Evolutionary conservation across 352 stramenopile genomes (phyloP).

Genomic region (Globisporangium spinosum): DNA sequence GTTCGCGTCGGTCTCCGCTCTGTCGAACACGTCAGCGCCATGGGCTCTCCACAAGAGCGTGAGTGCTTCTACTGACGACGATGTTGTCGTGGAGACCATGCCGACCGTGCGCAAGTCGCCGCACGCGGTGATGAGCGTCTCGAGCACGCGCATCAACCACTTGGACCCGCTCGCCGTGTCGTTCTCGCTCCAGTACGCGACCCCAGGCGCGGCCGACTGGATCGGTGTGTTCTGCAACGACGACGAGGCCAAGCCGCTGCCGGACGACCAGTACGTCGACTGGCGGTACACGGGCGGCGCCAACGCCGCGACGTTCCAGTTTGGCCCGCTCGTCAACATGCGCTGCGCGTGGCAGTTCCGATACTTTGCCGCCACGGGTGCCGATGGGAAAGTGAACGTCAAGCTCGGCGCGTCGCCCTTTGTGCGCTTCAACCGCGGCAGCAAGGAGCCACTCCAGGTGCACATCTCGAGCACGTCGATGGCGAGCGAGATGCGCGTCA

Average conservation of each 20-base stretch:
- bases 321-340: constrained; percentile 28
- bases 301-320: constrained; percentile 11
- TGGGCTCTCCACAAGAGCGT: not conserved
- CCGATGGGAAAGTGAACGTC: constrained; percentile 19
- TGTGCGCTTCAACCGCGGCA: constrained; percentile 13
- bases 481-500: constrained; percentile 42
- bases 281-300: constrained; percentile 11
- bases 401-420: constrained; percentile 26
- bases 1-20: not conserved
- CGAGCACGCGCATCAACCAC: constrained; percentile 15
- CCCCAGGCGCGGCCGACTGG: constrained; percentile 5
- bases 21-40: not conserved
- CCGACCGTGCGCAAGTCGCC: constrained; percentile 13
- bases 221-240: constrained; percentile 22
- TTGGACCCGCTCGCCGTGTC: constrained; percentile 15
- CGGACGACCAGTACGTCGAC: constrained; percentile 19
- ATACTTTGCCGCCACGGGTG: constrained; percentile 22
- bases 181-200: constrained; percentile 17
- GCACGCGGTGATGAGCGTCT: constrained; percentile 13
- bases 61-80: not conserved
- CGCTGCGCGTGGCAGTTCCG: constrained; percentile 27
- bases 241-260: constrained; percentile 4
- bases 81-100: constrained; percentile 1
- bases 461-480: constrained; percentile 6
- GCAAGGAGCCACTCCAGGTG: constrained; percentile 28